A percentile compares a stretch with the other conserved stretches of the same genome.
Evolutionary conservation across 75 land plant genomes (phyloP).

Genomic region (Adiantum capillusveneris): DNA sequence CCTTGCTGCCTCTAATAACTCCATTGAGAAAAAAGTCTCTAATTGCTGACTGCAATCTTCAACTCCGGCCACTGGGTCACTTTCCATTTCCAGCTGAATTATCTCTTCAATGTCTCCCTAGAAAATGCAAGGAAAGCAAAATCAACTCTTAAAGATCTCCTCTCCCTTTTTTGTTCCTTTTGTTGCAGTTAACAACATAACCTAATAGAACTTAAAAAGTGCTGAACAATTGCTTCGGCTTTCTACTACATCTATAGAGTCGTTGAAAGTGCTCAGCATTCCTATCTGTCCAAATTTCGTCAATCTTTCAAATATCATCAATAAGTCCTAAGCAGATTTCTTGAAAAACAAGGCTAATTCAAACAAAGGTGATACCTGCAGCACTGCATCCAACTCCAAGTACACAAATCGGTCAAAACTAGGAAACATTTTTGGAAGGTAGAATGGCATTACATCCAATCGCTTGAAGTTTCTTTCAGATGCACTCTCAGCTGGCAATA

Average conservation of each 20-base stretch:
- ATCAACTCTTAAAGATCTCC: too few species aligned
- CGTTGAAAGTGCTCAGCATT: too few species aligned
- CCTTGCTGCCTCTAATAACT: background rate
- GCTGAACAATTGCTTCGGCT: too few species aligned
- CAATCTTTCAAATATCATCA: too few species aligned
- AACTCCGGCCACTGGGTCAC: conserved; percentile 2
- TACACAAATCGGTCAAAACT: background rate
- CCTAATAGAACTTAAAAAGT: too few species aligned
- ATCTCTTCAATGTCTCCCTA: conserved; percentile 13
- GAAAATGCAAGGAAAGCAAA: background rate
- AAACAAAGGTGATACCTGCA: too few species aligned
- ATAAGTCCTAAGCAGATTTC: too few species aligned
- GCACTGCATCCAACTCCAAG: conserved; percentile 6
- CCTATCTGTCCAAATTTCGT: too few species aligned
- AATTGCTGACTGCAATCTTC: conserved; percentile 7
- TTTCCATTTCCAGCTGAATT: background rate
- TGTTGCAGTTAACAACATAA: too few species aligned
- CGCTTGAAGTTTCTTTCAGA: background rate
- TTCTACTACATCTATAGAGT: too few species aligned
- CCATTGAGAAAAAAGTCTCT: background rate
- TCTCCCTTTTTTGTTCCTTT: too few species aligned
- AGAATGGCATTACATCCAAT: background rate
- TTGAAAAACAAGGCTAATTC: conserved; percentile 5
- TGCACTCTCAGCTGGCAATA: background rate
- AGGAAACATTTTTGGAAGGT: conserved; percentile 8